Conservation (phyloP, 805 yeast species). For the Wickerhamomyces sydowiorum region DNA sequence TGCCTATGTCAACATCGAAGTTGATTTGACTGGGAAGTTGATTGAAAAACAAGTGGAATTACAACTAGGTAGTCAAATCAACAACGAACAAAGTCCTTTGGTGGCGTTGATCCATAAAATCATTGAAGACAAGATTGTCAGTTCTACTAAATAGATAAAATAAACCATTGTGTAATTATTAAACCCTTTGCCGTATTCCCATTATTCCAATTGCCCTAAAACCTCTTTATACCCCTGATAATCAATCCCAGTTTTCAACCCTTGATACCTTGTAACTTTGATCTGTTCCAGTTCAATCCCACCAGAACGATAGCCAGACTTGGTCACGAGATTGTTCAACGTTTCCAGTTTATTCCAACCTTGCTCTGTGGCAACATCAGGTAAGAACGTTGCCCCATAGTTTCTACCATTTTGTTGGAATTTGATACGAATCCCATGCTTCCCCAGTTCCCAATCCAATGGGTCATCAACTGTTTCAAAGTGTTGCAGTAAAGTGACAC, state of each 20-base stretch:
- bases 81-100: constrained; percentile 42
- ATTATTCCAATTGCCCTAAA: too few relatives aligned
- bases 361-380: constrained; percentile 86
- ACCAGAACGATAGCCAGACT: constrained; percentile 50
- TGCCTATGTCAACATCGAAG: constrained; percentile 80
- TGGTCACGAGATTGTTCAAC: constrained; percentile 58
- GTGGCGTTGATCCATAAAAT: constrained; percentile 41
- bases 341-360: constrained; percentile 76
- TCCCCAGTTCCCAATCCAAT: constrained; percentile 75
- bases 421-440: constrained; percentile 68
- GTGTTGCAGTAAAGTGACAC: constrained; percentile 61
- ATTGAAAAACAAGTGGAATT: constrained; percentile 78
- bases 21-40: constrained; percentile 88
- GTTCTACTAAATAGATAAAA: not conserved
- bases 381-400: constrained; percentile 78
- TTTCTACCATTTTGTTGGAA: constrained; percentile 35
- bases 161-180: not conserved
- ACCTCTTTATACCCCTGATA: constrained; percentile 35
- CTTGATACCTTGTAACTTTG: constrained; percentile 50
- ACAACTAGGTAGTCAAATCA: constrained; percentile 48
- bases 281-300: constrained; percentile 30
- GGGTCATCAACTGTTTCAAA: constrained; percentile 48
- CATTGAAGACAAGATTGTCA: constrained; percentile 36
- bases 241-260: constrained; percentile 37
- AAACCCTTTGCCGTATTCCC: too few relatives aligned